Conservation (phyloP, 1,284 basidiomycete species). For the Ganoderma leucocontextum region DNA sequence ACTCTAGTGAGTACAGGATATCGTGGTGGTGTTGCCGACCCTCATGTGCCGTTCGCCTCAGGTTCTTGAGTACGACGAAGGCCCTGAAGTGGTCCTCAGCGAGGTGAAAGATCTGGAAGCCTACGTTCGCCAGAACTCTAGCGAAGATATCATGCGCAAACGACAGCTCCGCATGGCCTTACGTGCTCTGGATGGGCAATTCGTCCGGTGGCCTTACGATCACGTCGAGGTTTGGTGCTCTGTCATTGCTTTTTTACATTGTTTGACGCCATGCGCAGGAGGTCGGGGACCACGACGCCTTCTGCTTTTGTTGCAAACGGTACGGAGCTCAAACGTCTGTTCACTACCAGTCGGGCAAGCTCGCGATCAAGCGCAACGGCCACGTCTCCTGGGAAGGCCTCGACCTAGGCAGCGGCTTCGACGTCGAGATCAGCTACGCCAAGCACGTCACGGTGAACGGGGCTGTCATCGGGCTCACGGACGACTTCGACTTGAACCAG, state of each 20-base stretch:
- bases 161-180: slow-evolving; percentile 74
- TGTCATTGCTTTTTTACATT: slow-evolving; percentile 5
- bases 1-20: slow-evolving; percentile 57
- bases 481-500: slow-evolving; percentile 72
- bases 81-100: slow-evolving; percentile 57
- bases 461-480: slow-evolving; percentile 70
- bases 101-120: slow-evolving; percentile 61
- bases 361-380: slow-evolving; percentile 67
- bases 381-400: slow-evolving; percentile 64
- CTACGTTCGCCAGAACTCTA: slow-evolving; percentile 74
- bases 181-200: slow-evolving; percentile 72
- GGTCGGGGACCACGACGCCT: slow-evolving; percentile 51
- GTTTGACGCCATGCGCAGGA: slow-evolving; percentile 44
- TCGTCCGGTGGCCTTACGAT: slow-evolving; percentile 72
- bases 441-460: slow-evolving; percentile 59
- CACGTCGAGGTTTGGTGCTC: slow-evolving; percentile 57
- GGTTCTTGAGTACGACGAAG: slow-evolving; percentile 81
- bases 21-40: background rate
- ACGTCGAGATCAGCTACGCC: slow-evolving; percentile 67
- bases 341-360: slow-evolving; percentile 58
- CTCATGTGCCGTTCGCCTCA: slow-evolving; percentile 35
- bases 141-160: slow-evolving; percentile 55
- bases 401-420: slow-evolving; percentile 76
- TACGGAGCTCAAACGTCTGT: slow-evolving; percentile 59
- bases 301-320: slow-evolving; percentile 52